phyloP scores from a whole-genome alignment of 2,329 filamentous ascomycete species.

The Colletotrichum lupini region DNA sequence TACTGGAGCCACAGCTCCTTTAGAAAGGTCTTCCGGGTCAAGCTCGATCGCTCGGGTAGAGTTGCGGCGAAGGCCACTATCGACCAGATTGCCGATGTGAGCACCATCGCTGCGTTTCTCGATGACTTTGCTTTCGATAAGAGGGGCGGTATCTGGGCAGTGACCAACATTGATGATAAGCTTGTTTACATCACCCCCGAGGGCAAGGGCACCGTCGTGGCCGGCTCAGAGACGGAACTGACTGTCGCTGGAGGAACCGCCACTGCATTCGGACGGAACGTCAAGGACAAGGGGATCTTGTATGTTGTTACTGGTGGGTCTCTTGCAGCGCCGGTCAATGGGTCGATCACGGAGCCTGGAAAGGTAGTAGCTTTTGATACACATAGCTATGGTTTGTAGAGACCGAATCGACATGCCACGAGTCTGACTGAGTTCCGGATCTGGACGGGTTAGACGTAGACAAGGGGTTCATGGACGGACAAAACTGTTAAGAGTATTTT shows the following conservation, averaged over 20 bases:
- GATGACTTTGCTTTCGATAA: not conserved
- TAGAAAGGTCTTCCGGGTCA: not conserved
- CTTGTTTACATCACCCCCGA: not conserved
- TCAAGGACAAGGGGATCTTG: not conserved
- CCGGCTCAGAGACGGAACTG: not conserved
- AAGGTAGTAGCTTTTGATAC: not conserved
- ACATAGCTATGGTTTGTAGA: not conserved
- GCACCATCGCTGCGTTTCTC: not conserved
- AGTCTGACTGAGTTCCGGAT: too few relatives aligned
- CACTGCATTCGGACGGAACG: not conserved
- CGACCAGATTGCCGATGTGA: not conserved
- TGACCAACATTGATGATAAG: not conserved
- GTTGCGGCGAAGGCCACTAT: not conserved
- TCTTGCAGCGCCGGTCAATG: not conserved
- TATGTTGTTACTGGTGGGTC: not conserved
- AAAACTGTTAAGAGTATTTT: too few relatives aligned
- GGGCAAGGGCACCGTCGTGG: not conserved
- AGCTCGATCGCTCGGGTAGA: not conserved
- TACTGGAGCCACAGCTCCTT: not conserved
- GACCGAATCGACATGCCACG: too few relatives aligned
- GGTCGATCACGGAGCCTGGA: not conserved
- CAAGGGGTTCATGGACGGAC: too few relatives aligned
- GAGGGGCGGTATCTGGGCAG: not conserved
- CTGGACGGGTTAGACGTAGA: too few relatives aligned
- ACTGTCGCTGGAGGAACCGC: not conserved